Conservation (phyloP, 1,139 yeast species). For the Hanseniaspora uvarum region DNA sequence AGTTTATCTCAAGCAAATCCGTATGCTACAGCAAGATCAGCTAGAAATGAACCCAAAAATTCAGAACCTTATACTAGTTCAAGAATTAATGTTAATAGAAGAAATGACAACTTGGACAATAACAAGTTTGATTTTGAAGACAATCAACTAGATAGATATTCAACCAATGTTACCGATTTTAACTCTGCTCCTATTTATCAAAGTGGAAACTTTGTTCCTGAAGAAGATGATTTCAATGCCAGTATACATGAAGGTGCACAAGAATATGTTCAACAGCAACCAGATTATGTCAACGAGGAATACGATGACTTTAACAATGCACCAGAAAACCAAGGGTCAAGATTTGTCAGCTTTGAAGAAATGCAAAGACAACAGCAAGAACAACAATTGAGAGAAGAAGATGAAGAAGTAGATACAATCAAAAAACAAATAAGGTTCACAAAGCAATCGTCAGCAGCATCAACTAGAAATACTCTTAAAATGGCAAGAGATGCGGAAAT, state of each 20-base stretch:
- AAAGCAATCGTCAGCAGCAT: constrained; percentile 76
- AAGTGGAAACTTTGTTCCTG: constrained; percentile 15
- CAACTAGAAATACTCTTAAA: constrained; percentile 74
- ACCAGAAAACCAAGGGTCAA: constrained; percentile 16
- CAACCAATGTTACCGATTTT: constrained; percentile 16
- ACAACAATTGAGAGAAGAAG: constrained; percentile 50
- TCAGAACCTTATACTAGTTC: constrained; percentile 10
- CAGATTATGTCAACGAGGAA: constrained; percentile 1
- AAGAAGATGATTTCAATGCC: constrained; percentile 27
- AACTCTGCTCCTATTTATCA: constrained; percentile 16
- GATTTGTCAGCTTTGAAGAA: constrained; percentile 30
- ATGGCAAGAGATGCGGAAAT: constrained; percentile 91
- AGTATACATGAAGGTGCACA: constrained; percentile 20
- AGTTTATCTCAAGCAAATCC: not conserved
- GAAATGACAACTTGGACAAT: not conserved
- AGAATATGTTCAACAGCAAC: constrained; percentile 8
- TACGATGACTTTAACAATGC: constrained; percentile 7
- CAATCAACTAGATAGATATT: not conserved
- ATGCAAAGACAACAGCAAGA: constrained; percentile 37
- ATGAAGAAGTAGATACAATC: constrained; percentile 82
- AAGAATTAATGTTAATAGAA: constrained; percentile 6
- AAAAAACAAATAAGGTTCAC: constrained; percentile 76
- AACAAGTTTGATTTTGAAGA: constrained; percentile 20
- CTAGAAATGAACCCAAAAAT: not conserved
- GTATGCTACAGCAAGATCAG: not conserved